phyloP scores from a whole-genome alignment of 1,139 yeast species.

The Candida glucosophila region DNA sequence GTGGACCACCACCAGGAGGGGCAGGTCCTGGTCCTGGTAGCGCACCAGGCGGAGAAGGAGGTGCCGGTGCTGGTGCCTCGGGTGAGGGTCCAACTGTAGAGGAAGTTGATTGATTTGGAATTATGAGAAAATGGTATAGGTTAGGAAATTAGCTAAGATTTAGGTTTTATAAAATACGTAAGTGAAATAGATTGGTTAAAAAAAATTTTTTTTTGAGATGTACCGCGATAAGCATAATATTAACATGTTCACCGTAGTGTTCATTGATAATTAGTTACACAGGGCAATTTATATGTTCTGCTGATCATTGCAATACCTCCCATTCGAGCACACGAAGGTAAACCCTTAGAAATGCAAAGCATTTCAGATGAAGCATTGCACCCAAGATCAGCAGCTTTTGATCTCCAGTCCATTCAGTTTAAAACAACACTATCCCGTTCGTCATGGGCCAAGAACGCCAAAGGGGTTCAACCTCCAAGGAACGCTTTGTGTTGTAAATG shows the following conservation, averaged over 20 bases:
- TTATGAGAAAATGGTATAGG: too few species aligned
- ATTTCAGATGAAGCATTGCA: constrained; percentile 64
- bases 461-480: constrained; percentile 70
- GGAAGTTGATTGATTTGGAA: constrained; percentile 48
- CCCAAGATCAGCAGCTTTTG: constrained; percentile 66
- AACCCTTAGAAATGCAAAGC: constrained; percentile 52
- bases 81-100: constrained; percentile 61
- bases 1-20: constrained; percentile 22
- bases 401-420: constrained; percentile 56
- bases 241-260: too few species aligned
- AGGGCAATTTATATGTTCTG: constrained; percentile 47
- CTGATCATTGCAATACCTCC: constrained; percentile 72
- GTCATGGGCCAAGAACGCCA: constrained; percentile 75
- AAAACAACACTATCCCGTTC: constrained; percentile 52
- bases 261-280: too few species aligned
- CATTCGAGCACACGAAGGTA: constrained; percentile 84
- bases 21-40: constrained; percentile 37
- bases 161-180: too few species aligned
- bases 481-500: constrained; percentile 60
- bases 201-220: too few species aligned
- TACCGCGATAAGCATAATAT: too few species aligned
- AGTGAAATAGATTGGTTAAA: too few species aligned
- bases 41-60: constrained; percentile 23
- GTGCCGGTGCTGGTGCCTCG: constrained; percentile 30
- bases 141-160: too few species aligned